Evolutionary conservation across 2,329 filamentous ascomycete genomes (phyloP), one percentile per base, ranked within the genome.

Genomic region (Amauroascus niger): DNA sequence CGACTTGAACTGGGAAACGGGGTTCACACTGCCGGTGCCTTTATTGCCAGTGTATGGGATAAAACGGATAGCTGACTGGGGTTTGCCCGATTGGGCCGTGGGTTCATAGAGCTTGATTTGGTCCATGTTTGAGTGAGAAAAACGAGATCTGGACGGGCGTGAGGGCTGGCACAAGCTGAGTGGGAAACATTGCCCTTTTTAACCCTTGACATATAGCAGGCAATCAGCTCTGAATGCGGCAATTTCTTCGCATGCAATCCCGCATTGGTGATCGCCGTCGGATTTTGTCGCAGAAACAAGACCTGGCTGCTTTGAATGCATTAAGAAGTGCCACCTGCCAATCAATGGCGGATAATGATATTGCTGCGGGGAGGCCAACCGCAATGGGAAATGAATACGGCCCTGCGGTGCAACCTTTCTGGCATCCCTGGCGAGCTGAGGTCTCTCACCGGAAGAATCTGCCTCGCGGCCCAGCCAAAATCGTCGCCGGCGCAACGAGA

Each of bases 351-450:
- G 14, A 48, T 48, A 48, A 14, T 18, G 45, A 6, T 48, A 35
- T 48, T 48, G 45, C 45, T 40, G 45, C 13, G 8, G 14, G 45
- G 26, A 48, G 45, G 28, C 32, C 22, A 46, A n/a, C 44, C 22
- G 4, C 26, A 9, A 30, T 30, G 26, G n/a, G 8, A 46, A 46
- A n/a, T n/a, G 44, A 46, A 46, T 46, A 46, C 44, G 44, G 44
- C 44, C 44, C 44, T 46, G 44, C 44, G 28, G 22, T 46, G 44
- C 44, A 46, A 46, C 44, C 44, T 46, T 46, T 46, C 6, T 16
- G 26, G 44, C 44, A 46, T 46, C 44, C 44, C 44, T 46, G 44
- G 44, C 44, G 44, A 46, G 44, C 44, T 46, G 44, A 46, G 44
- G 16, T n/a, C 44, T 32, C 28, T 9, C 22, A 32, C 44, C 22